A percentile compares a stretch with the other conserved stretches of the same genome.
phyloP scores from a whole-genome alignment of 352 stramenopile species.

The Thalassiosira exigua region DNA sequence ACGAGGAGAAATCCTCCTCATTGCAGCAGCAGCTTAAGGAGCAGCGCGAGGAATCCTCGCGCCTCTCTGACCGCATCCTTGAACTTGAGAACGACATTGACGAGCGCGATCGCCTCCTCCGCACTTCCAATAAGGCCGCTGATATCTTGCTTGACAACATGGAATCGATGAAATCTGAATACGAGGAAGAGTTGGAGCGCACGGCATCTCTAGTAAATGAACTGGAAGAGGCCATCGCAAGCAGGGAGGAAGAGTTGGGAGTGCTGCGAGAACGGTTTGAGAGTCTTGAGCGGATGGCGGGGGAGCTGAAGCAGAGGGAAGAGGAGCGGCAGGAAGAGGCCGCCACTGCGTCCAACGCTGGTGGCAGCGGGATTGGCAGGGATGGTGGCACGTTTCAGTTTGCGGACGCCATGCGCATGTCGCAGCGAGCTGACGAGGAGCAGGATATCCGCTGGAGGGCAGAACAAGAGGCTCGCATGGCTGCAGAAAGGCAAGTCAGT shows the following conservation, averaged over 20 bases:
- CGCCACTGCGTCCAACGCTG: too few species aligned
- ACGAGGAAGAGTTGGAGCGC: constrained; percentile 49
- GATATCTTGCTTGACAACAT: constrained; percentile 61
- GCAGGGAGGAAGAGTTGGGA: constrained; percentile 45
- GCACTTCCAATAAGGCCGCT: constrained; percentile 54
- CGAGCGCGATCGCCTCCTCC: constrained; percentile 45
- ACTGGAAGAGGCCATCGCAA: constrained; percentile 44
- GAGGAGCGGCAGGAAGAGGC: constrained; percentile 22
- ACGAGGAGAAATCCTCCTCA: constrained; percentile 14
- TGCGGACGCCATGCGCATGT: constrained; percentile 28
- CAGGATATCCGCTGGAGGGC: background rate
- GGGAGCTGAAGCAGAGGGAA: constrained; percentile 34
- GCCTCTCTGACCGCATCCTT: constrained; percentile 23
- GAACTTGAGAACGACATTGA: constrained; percentile 50
- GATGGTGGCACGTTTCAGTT: constrained; percentile 14
- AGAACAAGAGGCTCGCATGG: constrained; percentile 22
- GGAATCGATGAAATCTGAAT: constrained; percentile 49
- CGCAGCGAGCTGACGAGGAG: constrained; percentile 19
- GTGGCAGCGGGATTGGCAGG: background rate
- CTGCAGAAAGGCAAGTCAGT: constrained; percentile 29
- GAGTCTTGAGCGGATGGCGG: constrained; percentile 37
- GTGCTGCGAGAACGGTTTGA: constrained; percentile 39
- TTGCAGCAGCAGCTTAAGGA: constrained; percentile 19
- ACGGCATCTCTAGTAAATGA: constrained; percentile 44
- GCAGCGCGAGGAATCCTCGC: constrained; percentile 20